These are phyloP conservation scores for Maudiozyma humilis DNA, from an alignment of 1,139 yeast species.

Conservation along the genomic window DNA sequence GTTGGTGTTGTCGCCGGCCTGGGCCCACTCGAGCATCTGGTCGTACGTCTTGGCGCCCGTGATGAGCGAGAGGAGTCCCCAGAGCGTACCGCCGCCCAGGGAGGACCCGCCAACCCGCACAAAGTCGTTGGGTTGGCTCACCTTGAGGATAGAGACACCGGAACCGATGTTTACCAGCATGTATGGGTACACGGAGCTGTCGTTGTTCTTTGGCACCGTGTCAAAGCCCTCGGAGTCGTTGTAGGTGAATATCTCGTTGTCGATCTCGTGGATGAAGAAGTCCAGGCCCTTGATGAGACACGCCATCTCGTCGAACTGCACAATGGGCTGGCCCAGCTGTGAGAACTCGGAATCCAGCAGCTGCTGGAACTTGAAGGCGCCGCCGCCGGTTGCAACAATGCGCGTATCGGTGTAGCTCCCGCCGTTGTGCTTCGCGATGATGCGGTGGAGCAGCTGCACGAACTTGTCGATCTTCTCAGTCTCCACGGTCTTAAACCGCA, in stretches of 20 bases:
- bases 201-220: constrained; percentile 24
- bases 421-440: constrained; percentile 19
- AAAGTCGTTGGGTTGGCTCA: constrained; percentile 59
- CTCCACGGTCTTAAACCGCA: constrained; percentile 80
- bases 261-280: constrained; percentile 74
- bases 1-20: constrained; percentile 77
- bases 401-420: constrained; percentile 43
- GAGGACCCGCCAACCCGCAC: constrained; percentile 94
- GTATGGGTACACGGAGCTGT: constrained; percentile 45
- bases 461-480: constrained; percentile 74
- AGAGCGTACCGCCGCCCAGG: constrained; percentile 95
- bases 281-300: constrained; percentile 86
- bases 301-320: constrained; percentile 83
- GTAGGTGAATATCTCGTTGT: constrained; percentile 82
- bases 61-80: constrained; percentile 84
- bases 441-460: constrained; percentile 39
- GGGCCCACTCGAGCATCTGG: constrained; percentile 91
- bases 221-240: constrained; percentile 40
- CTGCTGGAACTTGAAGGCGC: constrained; percentile 79
- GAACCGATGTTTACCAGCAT: constrained; percentile 88
- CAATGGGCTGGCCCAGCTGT: constrained; percentile 30
- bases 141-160: constrained; percentile 93
- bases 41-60: constrained; percentile 87
- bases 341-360: constrained; percentile 51
- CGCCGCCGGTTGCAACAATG: constrained; percentile 97